Evolutionary conservation across 1,284 basidiomycete species (phyloP).

Genomic region (Pseudozyma tsukubaensis): DNA sequence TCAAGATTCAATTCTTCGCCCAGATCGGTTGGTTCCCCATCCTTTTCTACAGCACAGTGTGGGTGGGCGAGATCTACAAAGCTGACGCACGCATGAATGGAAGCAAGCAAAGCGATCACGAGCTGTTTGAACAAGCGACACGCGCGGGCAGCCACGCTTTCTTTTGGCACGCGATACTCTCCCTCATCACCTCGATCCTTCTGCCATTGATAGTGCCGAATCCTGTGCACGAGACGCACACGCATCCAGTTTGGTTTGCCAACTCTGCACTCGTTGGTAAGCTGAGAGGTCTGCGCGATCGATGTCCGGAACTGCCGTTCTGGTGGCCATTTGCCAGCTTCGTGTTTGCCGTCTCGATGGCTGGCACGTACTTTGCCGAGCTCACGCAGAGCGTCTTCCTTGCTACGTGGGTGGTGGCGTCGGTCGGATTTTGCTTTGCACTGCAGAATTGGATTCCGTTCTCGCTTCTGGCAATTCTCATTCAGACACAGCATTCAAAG

Average conservation of each 20-base stretch:
- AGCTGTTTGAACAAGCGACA: conserved; percentile 74
- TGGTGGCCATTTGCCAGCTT: conserved; percentile 60
- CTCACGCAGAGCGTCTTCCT: conserved; percentile 63
- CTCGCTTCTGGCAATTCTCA: conserved; percentile 67
- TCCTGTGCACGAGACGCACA: conserved; percentile 25
- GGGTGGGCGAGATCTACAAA: conserved; percentile 63
- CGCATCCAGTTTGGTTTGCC: conserved; percentile 16
- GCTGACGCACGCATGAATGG: conserved; percentile 37
- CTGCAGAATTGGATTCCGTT: conserved; percentile 71
- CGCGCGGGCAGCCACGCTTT: conserved; percentile 85
- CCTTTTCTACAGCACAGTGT: conserved; percentile 60
- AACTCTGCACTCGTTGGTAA: conserved; percentile 12
- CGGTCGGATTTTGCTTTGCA: conserved; percentile 72
- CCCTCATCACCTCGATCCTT: conserved; percentile 77
- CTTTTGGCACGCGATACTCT: conserved; percentile 80
- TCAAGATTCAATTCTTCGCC: conserved; percentile 60
- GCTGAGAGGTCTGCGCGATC: conserved; percentile 19
- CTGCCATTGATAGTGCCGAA: conserved; percentile 78
- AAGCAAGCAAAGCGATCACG: conserved; percentile 39
- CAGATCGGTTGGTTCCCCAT: conserved; percentile 66
- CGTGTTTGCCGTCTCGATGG: conserved; percentile 51
- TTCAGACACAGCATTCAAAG: conserved; percentile 41
- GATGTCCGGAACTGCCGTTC: conserved; percentile 47
- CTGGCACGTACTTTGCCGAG: conserved; percentile 54
- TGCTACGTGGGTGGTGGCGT: conserved; percentile 71